Base-by-base conservation (phyloP, 345 rosid genomes). In the Rhizophora apiculata region DNA sequence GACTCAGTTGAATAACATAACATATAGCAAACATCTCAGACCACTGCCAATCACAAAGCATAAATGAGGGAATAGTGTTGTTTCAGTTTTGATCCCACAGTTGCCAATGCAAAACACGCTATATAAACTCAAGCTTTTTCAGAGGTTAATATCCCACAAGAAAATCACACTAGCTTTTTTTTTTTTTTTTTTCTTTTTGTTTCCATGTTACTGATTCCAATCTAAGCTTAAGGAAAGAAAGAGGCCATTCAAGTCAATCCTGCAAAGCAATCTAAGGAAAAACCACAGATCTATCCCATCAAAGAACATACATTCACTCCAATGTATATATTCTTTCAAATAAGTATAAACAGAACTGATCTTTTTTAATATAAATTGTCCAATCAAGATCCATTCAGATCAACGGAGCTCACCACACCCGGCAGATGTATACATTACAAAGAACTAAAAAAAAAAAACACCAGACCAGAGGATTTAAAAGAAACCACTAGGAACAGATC, bases 231-330 rank as follows among this genome's bases (percentile, higher is more conserved):
- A 9, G 31, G 19, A 32, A 16, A 24, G 24, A 24, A 31, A 29
- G 31, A 18, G 13, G 32, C 24, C 52, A 66, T 56, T 37, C 16
- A 20, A 54, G 46, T 51, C n/a, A 43, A 53, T 60, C 37, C 18
- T 1, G 24, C 16, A 57, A 59, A 39, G 30, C 20, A 29, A 27
- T 60, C 71, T 16, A 36, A 30, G 6, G 32, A 32, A 49, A 49
- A 24, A 24, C 52, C n/a, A 56, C 72, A 61, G 83, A 82, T 82
- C 82, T 71, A 74, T 54, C 56, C 64, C 69, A 49, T 22, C 32
- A 21, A 43, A 46, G 59, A 37, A 29, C 31, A 36, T 8, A 59
- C 13, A 62, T 70, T 30, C 36, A 49, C 39, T 58, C 29, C 49
- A 27, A 31, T 19, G 53, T 8, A 70, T 20, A 55, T 8, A 26